Evolutionary conservation across 176 grass and related monocot species (phyloP), one percentile per base, ranked within the genome.

Genomic region (Aegilops umbellulata): DNA sequence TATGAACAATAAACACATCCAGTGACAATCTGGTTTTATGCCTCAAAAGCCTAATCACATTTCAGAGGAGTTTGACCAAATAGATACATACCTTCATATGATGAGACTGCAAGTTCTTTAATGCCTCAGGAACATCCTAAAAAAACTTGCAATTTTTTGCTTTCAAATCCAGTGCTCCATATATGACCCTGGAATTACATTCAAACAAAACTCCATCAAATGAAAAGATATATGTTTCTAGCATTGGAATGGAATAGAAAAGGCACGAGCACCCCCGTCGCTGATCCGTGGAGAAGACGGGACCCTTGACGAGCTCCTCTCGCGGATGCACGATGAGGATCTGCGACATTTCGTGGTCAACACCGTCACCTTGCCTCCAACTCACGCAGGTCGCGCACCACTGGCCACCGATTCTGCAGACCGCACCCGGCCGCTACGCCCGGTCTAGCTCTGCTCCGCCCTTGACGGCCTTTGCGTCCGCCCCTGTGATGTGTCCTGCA

Each of bases 131-230:
- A 83, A 98, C 95, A 92, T 98, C 95, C 63, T 98, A 90, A 87
- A 93, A 98, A 84, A 98, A 91, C 49, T 74, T 86, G 85, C 49
- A 98, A 46, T 60, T 98, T 84, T 87, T 92, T 95, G 42, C 86
- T 89, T 89, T 94, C 84, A 87, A 91, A 98, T 61, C 93, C 93
- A 84, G 84, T 92, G 82, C 93, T 92, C 95, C 95, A 98, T 90
- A 98, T 95, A 86, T 95, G 95, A 70, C 93, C 95, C 93, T 98
- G 88, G 84, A 89, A 85, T 71, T 46, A 81, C 77, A 73, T 80
- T 46, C 68, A 55, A 88, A 58, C n/a, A 44, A 5, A 82, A 67
- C 64, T 60, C 80, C 73, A 82, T 17, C 4, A 3, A 38, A 69
- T 2, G 24, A 46, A 78, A n/a, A 63, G 62, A 63, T 23, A 38